phyloP scores from a whole-genome alignment of 1,284 basidiomycete species.

The Fistulinella staudtii region DNA sequence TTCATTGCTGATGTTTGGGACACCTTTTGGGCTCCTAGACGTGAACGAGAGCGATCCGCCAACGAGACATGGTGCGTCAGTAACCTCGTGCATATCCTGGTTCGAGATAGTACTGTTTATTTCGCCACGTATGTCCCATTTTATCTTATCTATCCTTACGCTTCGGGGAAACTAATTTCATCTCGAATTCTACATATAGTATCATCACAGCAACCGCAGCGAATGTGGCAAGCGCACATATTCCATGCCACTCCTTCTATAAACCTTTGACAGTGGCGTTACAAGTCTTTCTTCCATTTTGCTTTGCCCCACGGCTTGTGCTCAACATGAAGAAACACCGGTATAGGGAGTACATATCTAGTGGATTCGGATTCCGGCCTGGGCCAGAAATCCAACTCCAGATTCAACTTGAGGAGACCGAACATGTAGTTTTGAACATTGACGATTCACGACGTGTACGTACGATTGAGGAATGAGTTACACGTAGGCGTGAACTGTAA shows the following conservation, averaged over 20 bases:
- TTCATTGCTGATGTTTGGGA: constrained; percentile 2
- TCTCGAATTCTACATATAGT: no score
- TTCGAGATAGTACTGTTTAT: constrained; percentile 20
- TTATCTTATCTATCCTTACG: no score
- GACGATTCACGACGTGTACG: no score
- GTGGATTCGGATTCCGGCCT: no score
- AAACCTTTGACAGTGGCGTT: not conserved
- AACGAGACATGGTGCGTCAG: not conserved
- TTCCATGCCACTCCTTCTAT: not conserved
- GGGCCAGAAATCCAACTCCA: no score
- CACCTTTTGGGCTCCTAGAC: not conserved
- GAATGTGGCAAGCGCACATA: not conserved
- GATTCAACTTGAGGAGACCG: no score
- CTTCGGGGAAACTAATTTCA: no score
- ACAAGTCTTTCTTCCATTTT: not conserved
- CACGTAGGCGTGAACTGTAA: no score
- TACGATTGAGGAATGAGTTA: no score
- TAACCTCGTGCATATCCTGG: constrained; percentile 14
- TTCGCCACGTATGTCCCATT: constrained; percentile 15
- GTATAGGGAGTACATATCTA: no score
- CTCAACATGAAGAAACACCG: not conserved
- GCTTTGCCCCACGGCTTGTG: not conserved
- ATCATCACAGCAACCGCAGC: not conserved
- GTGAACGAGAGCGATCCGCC: not conserved
- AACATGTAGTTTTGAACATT: no score